Percentiles rank a stretch among this genome's conserved stretches.
Conservation (phyloP, 495 filamentous ascomycete species). For the Penicillium paradoxum region DNA sequence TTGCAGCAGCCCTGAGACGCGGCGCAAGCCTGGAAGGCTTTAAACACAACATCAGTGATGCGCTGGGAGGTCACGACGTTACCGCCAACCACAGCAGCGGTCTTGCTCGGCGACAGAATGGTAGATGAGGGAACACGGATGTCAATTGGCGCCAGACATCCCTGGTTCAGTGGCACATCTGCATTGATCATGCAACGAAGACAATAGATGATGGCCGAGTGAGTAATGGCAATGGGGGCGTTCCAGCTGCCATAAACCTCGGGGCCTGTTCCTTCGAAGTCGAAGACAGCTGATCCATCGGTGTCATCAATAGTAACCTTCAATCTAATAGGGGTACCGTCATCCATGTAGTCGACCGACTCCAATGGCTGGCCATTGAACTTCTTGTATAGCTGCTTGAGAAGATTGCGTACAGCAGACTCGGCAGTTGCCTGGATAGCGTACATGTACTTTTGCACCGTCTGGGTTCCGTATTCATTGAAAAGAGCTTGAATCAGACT, state of each 20-base stretch:
- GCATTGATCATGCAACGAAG: constrained; percentile 86
- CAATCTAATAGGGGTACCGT: constrained; percentile 84
- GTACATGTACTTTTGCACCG: constrained; percentile 94
- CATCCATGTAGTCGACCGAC: constrained; percentile 92
- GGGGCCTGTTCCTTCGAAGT: constrained; percentile 80
- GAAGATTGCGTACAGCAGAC: constrained; percentile 71
- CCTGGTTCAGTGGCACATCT: constrained; percentile 96
- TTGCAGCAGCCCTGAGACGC: constrained; percentile 92
- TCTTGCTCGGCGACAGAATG: constrained; percentile 80
- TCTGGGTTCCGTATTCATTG: constrained; percentile 81
- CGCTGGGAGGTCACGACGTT: constrained; percentile 92
- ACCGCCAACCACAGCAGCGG: constrained; percentile 90
- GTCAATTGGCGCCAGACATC: constrained; percentile 82
- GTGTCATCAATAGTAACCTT: constrained; percentile 79
- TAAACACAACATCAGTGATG: constrained; percentile 90
- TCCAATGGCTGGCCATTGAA: constrained; percentile 78
- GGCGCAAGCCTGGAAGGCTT: constrained; percentile 84
- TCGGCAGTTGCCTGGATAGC: constrained; percentile 93
- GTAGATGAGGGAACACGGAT: constrained; percentile 78
- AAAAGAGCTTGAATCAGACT: constrained; percentile 81
- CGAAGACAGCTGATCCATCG: constrained; percentile 85
- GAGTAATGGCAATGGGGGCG: constrained; percentile 89
- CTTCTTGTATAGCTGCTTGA: constrained; percentile 71
- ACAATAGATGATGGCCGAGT: constrained; percentile 95
- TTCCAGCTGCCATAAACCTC: constrained; percentile 96